Base-by-base conservation (phyloP, 768 basidiomycete species). In the Psilocybe cyanescens region DNA sequence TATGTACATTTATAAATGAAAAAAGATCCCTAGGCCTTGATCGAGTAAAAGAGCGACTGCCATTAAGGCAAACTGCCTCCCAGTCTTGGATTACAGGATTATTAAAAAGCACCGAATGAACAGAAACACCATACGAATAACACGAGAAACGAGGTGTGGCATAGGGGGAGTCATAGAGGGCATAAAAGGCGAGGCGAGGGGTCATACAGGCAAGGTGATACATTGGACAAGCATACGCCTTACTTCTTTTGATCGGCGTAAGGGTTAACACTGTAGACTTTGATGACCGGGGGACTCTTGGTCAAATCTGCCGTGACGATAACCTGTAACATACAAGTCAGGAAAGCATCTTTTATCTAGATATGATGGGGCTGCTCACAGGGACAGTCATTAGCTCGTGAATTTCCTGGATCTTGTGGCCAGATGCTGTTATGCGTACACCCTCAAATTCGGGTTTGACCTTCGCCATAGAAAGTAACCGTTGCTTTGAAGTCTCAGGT, bases 341-440 rank as follows among this genome's bases (percentile, higher is more conserved):
- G 56, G 64, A 50, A 69, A 61, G 62, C 46, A 17, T 31, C n/a
- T 35, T 5, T 48, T 19, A 24, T 47, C 30, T 29, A 51, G 19
- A 33, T 50, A 64, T 8, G 58, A 37, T 3, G 29, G 19, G 24
- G 58, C 14, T 12, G 83, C 90, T 68, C 77, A 95, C 95, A 57
- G 95, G 95, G 39, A 97, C 92, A 49, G 86, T 93, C 92, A 94
- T 94, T 69, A 97, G 76, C 74, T 97, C 95, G 67, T 83, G 88
- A 71, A 99, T 93, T 72, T 96, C 95, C 77, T 99, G 97, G 67
- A 97, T 93, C 81, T 86, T 91, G 76, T 99, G 97, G n/a, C 92
- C 93, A 49, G 89, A 79, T 12, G 82, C 64, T 0, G 86, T 90
- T 39, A 81, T 78, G 75, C 88, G 85, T 65, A 97, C 75, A 12